These are phyloP conservation scores for Beauveria pseudobassiana DNA, from an alignment of 2,329 filamentous ascomycete species.

Conservation along the genomic window DNA sequence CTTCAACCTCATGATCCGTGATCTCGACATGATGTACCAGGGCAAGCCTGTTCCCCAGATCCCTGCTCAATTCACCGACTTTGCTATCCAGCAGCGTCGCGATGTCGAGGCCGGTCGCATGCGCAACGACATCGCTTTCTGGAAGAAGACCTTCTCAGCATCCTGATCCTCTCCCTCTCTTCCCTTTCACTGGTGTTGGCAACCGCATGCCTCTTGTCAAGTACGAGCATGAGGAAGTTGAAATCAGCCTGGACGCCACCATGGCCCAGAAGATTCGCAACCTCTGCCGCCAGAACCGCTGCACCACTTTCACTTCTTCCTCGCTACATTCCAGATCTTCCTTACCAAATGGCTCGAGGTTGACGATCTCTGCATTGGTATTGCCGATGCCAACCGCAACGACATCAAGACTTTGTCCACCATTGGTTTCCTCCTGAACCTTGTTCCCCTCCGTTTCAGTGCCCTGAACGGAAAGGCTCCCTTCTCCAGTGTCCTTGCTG, in stretches of 20 bases:
- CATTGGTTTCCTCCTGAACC: conserved; percentile 36
- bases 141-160: conserved; percentile 14
- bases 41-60: conserved; percentile 14
- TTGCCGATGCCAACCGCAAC: conserved; percentile 29
- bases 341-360: conserved; percentile 17
- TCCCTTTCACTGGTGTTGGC: conserved; percentile 12
- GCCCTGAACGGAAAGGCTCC: conserved; percentile 10
- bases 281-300: conserved; percentile 14
- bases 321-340: conserved; percentile 33
- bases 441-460: conserved; percentile 35
- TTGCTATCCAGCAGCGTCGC: conserved; percentile 24
- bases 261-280: conserved; percentile 13
- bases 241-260: conserved; percentile 11
- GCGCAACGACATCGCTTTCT: conserved; percentile 18
- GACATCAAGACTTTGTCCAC: conserved; percentile 19
- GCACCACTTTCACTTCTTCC: conserved; percentile 38
- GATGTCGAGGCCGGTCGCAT: conserved; percentile 18
- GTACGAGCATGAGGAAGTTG: conserved; percentile 13
- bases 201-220: conserved; percentile 11
- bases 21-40: conserved; percentile 37
- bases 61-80: conserved; percentile 29
- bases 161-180: conserved; percentile 14
- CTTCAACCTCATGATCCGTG: conserved; percentile 33
- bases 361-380: conserved; percentile 36
- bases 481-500: conserved; percentile 17